Percentiles rank a stretch among this genome's conserved stretches.
These are phyloP conservation scores for Cicer cuneatum DNA, from an alignment of 306 rosid genomes.

Conservation along the genomic window DNA sequence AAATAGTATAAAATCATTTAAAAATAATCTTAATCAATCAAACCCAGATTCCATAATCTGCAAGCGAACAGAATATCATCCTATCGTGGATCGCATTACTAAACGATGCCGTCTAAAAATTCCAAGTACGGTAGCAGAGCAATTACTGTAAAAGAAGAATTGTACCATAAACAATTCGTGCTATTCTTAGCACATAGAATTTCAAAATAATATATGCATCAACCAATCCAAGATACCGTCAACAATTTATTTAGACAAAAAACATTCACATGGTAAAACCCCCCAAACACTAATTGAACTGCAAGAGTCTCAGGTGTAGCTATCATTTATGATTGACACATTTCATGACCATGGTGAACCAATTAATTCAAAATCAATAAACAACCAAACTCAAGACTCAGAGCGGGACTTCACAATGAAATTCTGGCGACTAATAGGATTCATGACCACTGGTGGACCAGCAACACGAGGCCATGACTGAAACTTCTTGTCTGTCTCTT, in stretches of 20 bases:
- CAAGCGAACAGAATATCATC: background rate
- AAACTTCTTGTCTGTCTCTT: conserved; percentile 88
- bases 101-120: background rate
- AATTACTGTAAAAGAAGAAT: background rate
- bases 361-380: conserved; percentile 39
- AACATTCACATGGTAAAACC: conserved; percentile 40
- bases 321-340: conserved; percentile 27
- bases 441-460: conserved; percentile 83
- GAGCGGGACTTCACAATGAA: conserved; percentile 66
- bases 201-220: conserved; percentile 20
- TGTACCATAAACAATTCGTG: background rate
- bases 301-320: conserved; percentile 40
- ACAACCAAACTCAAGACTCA: conserved; percentile 51
- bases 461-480: conserved; percentile 94
- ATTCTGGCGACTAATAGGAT: conserved; percentile 76
- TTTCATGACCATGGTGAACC: conserved; percentile 30
- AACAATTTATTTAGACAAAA: conserved; percentile 47
- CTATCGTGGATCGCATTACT: background rate
- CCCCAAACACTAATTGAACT: conserved; percentile 28
- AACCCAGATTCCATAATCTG: background rate
- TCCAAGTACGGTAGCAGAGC: background rate
- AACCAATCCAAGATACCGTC: conserved; percentile 26
- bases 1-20: too few relatives aligned
- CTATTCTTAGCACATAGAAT: conserved; percentile 5
- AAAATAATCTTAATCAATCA: too few relatives aligned